Percentiles rank a stretch among this genome's conserved stretches.
Conservation (phyloP, 306 rosid genomes). For the Rosa lucieae region DNA sequence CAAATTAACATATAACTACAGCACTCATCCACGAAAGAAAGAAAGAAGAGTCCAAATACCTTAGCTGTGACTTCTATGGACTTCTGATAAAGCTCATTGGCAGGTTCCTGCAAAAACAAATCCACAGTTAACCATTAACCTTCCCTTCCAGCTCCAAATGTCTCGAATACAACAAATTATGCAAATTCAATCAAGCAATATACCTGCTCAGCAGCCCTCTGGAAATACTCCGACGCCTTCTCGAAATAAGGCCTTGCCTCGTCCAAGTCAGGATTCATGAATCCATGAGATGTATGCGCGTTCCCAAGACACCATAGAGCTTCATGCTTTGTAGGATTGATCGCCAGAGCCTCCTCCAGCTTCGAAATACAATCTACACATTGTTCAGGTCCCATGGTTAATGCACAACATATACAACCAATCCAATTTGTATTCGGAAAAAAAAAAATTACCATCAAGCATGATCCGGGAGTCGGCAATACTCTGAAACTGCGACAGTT, state of each 20-base stretch:
- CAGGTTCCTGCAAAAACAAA: slow-evolving; percentile 64
- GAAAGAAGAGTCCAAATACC: slow-evolving; percentile 30
- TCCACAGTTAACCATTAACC: slow-evolving; percentile 13
- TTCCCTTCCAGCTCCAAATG: neutral
- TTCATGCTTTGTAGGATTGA: slow-evolving; percentile 61
- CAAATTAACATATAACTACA: neutral
- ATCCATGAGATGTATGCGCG: slow-evolving; percentile 57
- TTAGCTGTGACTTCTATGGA: slow-evolving; percentile 63
- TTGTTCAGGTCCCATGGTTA: neutral
- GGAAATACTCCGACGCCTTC: slow-evolving; percentile 57
- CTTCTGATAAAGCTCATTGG: slow-evolving; percentile 65
- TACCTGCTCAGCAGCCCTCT: slow-evolving; percentile 61
- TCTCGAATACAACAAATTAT: neutral
- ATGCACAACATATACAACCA: neutral
- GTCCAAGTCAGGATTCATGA: slow-evolving; percentile 53
- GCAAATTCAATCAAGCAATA: neutral
- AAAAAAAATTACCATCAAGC: slow-evolving; percentile 49
- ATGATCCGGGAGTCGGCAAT: slow-evolving; percentile 46
- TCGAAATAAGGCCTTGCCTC: slow-evolving; percentile 66
- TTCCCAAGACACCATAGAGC: slow-evolving; percentile 80
- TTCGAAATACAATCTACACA: slow-evolving; percentile 54
- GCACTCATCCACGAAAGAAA: neutral
- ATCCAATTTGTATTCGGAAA: neutral
- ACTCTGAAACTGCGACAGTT: slow-evolving; percentile 62
- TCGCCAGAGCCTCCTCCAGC: slow-evolving; percentile 72